Conservation (phyloP, 257 asterid genomes). For the Primulina huaijiensis region DNA sequence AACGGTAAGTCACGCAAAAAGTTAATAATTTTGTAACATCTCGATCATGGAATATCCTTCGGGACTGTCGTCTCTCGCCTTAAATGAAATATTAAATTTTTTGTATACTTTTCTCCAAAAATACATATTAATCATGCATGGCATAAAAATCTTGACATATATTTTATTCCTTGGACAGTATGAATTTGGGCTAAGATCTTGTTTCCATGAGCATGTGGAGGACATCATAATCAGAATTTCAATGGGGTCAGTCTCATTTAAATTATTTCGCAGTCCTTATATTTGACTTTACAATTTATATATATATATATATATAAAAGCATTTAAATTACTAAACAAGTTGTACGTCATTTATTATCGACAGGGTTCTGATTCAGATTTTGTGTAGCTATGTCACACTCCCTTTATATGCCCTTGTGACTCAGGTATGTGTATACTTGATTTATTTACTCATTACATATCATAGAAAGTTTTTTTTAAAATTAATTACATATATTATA, state of each 20-base stretch:
- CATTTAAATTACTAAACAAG: background rate
- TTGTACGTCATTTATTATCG: background rate
- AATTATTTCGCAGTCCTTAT: background rate
- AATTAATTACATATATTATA: too few relatives aligned
- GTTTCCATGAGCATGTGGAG: constrained; percentile 76
- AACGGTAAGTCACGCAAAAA: constrained; percentile 47
- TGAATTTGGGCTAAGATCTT: constrained; percentile 73
- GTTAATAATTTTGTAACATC: too few relatives aligned
- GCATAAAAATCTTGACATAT: background rate
- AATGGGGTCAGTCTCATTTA: constrained; percentile 65
- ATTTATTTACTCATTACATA: too few relatives aligned
- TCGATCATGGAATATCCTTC: too few relatives aligned
- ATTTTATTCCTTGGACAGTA: constrained; percentile 37
- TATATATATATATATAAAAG: too few relatives aligned
- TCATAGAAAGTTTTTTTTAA: too few relatives aligned
- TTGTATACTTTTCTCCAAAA: too few relatives aligned
- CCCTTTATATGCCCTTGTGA: constrained; percentile 90
- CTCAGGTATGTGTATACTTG: constrained; percentile 60
- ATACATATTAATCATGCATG: too few relatives aligned
- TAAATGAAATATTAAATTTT: too few relatives aligned
- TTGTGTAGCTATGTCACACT: constrained; percentile 92
- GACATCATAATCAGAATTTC: constrained; percentile 70
- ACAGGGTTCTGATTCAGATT: constrained; percentile 68
- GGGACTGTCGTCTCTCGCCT: too few relatives aligned
- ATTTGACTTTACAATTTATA: background rate